Base-by-base conservation (phyloP, 352 stramenopile species). In the Phytophthora foliorum region DNA sequence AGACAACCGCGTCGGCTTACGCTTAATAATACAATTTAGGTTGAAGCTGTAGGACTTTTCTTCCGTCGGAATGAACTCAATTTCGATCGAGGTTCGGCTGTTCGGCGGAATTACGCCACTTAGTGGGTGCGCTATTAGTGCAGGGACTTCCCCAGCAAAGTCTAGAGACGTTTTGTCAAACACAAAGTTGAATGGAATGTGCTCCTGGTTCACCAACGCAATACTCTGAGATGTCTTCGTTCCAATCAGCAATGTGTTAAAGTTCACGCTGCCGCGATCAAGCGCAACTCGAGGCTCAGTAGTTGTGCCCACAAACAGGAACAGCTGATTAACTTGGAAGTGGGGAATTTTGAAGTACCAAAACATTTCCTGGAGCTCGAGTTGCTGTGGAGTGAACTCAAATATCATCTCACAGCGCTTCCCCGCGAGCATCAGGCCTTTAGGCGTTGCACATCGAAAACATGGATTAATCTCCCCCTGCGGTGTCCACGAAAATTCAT, bases 391-490 rank as follows among this genome's bases (percentile, higher is more conserved):
- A 27, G 92, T 97, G 72, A 97, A 99, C 59, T 99, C 95, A 66
- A 99, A 99, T n/a, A 97, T 90, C 89, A 99, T 98, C 60, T 99
- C 96, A 59, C 89, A 97, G 14, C 93, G 83, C 69, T 98, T 97
- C 0, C 96, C 96, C 8, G 91, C 80, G 2, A 98, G 80, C 78
- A 99, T 97, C 36, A 97, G 84, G 6, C 96, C 96, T 63, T 94
- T 97, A 0, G 82, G 81, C 0, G 93, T 98, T 14, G 87, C 87
- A 67, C 94, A 98, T 2, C 92, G 86, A 68, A 98, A 99, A 24
- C 80, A 90, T 10, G 92, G 72, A 32, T 86, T 92, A 1, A 67
- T 52, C 4, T 96, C 88, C 14, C 81, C 89, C 24, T 94, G 83
- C 0, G 86, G 78, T n/a, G 81, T 86, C 92, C 95, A 98, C 41